phyloP scores from a whole-genome alignment of 768 basidiomycete genomes.

The Cytidiella melzeri region DNA sequence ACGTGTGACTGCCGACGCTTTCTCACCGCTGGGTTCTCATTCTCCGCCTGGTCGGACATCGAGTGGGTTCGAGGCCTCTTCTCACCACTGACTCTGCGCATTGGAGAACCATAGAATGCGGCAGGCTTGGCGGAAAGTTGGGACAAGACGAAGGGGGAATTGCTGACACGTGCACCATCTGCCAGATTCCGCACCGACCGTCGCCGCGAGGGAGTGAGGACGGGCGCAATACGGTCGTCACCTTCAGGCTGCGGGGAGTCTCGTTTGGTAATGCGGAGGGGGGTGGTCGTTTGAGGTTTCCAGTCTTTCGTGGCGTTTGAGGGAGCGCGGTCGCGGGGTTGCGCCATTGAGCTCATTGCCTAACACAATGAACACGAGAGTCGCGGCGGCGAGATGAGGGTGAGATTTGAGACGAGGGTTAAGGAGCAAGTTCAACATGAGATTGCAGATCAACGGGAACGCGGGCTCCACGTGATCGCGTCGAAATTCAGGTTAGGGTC shows the following conservation, averaged over 20 bases:
- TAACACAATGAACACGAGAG: neutral
- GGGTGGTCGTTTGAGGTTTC: conserved; percentile 47
- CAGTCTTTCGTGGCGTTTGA: conserved; percentile 63
- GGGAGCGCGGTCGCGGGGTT: conserved; percentile 53
- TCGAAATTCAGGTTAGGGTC: too few species aligned
- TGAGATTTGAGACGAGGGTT: too few species aligned
- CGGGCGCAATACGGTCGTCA: conserved; percentile 23
- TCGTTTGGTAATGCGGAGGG: conserved; percentile 71
- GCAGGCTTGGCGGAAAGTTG: conserved; percentile 36
- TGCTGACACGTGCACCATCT: conserved; percentile 74
- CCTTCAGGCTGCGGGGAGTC: conserved; percentile 35
- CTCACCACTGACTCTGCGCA: conserved; percentile 64
- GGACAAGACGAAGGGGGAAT: conserved; percentile 68
- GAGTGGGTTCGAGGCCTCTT: conserved; percentile 71
- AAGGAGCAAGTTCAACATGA: neutral
- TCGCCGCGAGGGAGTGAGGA: conserved; percentile 64
- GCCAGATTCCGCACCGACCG: conserved; percentile 76
- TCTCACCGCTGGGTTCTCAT: conserved; percentile 62
- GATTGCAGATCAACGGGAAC: neutral
- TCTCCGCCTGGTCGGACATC: conserved; percentile 66
- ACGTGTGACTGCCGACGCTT: conserved; percentile 73
- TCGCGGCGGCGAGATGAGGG: conserved; percentile 5
- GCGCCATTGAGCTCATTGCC: conserved; percentile 31
- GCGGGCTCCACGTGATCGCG: neutral
- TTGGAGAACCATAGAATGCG: conserved; percentile 29